Conservation (phyloP, 352 stramenopile genomes). For the Hyaloperonospora brassicae region DNA sequence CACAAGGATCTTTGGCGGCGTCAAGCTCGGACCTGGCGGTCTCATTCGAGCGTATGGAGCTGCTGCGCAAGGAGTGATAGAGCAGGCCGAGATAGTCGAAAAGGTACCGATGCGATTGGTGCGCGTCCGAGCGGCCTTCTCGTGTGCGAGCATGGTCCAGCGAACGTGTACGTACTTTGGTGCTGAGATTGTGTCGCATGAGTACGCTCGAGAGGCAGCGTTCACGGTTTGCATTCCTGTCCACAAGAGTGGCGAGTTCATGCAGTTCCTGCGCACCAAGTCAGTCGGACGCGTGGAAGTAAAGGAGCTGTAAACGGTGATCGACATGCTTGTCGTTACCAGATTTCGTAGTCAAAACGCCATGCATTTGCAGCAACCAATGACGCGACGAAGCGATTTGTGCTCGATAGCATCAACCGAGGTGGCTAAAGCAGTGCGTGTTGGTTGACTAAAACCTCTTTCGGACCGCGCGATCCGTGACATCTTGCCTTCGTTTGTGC, state of each 20-base stretch:
- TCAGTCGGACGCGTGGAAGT: conserved; percentile 39
- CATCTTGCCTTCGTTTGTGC: conserved; percentile 6
- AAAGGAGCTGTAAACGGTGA: neutral
- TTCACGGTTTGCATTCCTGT: conserved; percentile 43
- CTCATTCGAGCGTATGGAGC: conserved; percentile 65
- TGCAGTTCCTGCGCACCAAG: conserved; percentile 33
- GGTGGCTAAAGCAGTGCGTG: too few relatives aligned
- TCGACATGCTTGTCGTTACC: too few relatives aligned
- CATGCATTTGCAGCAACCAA: too few relatives aligned
- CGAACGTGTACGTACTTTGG: conserved; percentile 35
- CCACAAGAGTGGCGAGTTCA: conserved; percentile 23
- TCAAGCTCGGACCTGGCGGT: conserved; percentile 60
- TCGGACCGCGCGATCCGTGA: conserved; percentile 10
- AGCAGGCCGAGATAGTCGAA: conserved; percentile 44
- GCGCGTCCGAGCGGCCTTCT: conserved; percentile 25
- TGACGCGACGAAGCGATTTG: too few relatives aligned
- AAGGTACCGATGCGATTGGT: conserved; percentile 39
- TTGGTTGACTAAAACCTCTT: conserved; percentile 4
- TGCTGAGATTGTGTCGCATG: conserved; percentile 38
- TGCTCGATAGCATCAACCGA: too few relatives aligned
- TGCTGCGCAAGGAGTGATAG: conserved; percentile 48
- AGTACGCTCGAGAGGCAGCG: conserved; percentile 20
- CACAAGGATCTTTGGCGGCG: conserved; percentile 65
- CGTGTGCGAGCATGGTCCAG: conserved; percentile 37
- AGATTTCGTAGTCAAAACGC: too few relatives aligned